Conservation (phyloP, 805 yeast species). For the Starmerella khaoyaiensis region DNA sequence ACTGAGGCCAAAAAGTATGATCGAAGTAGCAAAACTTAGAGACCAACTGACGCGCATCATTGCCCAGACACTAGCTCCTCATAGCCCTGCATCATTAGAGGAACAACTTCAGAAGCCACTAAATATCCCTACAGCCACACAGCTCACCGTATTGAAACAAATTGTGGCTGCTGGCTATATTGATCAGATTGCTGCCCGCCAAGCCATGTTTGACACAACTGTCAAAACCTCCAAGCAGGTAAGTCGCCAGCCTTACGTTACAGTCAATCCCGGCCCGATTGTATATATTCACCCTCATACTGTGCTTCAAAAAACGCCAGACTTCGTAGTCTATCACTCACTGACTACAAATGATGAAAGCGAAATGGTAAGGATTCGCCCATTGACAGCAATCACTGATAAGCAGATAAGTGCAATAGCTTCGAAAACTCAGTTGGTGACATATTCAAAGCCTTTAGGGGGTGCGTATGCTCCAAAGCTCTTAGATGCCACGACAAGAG, state of each 20-base stretch:
- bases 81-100: slow-evolving; percentile 31
- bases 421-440: slow-evolving; percentile 53
- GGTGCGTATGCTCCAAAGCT: slow-evolving; percentile 76
- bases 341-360: slow-evolving; percentile 42
- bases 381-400: slow-evolving; percentile 63
- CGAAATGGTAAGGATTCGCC: slow-evolving; percentile 47
- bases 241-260: slow-evolving; percentile 41
- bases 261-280: slow-evolving; percentile 26
- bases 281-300: slow-evolving; percentile 72
- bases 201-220: slow-evolving; percentile 43
- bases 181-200: slow-evolving; percentile 80
- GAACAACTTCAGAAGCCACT: slow-evolving; percentile 41
- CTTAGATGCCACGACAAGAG: slow-evolving; percentile 53
- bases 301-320: slow-evolving; percentile 57
- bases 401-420: slow-evolving; percentile 68
- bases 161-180: slow-evolving; percentile 86
- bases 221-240: slow-evolving; percentile 49
- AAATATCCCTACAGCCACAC: slow-evolving; percentile 55
- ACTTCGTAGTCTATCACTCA: slow-evolving; percentile 59
- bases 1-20: slow-evolving; percentile 67
- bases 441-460: slow-evolving; percentile 85
- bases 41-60: slow-evolving; percentile 69
- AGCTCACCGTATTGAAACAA: slow-evolving; percentile 71
- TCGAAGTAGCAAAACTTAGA: slow-evolving; percentile 70
- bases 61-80: slow-evolving; percentile 35